phyloP scores from a whole-genome alignment of 176 grass and related monocot genomes.

The Thinopyrum elongatum region DNA sequence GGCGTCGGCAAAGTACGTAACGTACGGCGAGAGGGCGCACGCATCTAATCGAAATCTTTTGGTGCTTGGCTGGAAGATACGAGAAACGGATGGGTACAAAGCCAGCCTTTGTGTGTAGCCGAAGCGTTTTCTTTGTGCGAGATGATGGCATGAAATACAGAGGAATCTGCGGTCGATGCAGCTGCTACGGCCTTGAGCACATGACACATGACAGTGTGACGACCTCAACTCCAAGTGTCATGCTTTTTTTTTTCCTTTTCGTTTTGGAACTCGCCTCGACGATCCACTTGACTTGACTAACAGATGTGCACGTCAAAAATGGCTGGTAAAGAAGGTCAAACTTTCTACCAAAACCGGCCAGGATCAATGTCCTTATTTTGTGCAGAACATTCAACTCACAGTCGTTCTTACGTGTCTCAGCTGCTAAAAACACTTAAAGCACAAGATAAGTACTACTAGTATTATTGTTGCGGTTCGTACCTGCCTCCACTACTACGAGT shows the following conservation, averaged over 20 bases:
- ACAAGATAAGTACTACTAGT: neutral
- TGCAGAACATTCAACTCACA: neutral
- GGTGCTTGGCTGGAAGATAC: no score
- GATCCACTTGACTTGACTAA: no score
- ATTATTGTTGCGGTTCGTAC: neutral
- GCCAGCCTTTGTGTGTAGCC: neutral
- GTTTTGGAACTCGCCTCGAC: no score
- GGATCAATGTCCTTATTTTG: neutral
- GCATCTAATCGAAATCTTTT: no score
- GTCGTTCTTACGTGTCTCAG: neutral
- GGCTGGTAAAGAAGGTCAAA: neutral
- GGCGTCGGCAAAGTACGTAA: no score
- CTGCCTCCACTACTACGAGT: neutral
- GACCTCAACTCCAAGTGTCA: neutral
- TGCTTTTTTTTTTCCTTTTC: neutral
- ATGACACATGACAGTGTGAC: constrained; percentile 7
- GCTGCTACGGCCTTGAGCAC: neutral
- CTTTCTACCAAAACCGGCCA: neutral
- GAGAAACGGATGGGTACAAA: no score
- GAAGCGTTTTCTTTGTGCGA: constrained; percentile 15
- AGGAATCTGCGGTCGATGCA: neutral
- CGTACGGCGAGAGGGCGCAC: no score
- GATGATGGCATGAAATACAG: neutral
- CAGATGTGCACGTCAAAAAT: neutral
- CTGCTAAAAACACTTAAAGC: neutral